Evolutionary conservation across 306 rosid genomes (phyloP), one percentile per base, ranked within the genome.

Genomic region (Vachellia collinsii): DNA sequence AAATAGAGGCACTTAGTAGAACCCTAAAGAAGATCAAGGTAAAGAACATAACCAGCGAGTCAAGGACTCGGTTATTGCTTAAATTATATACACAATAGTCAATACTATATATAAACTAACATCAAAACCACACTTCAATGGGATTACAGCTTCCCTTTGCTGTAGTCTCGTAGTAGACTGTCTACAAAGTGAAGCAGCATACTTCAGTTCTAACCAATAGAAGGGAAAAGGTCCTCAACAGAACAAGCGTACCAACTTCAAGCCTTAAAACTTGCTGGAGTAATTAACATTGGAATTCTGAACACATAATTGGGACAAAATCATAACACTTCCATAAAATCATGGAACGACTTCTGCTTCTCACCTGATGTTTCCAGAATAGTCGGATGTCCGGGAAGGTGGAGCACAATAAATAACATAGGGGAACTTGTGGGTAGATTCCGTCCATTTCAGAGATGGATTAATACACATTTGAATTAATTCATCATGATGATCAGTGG

Each of bases 361-460:
- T 75, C 81, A 95, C 98, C 99, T 85, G 78, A 93, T 88, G 79
- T 90, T 97, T 23, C 85, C 90, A 2, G 97, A 86, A 76, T 95
- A 93, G 43, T 93, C 90, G 2, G 83, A 39, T 72, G 93, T 75
- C 75, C 93, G 77, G 4, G 94, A 95, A 11, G 99, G 99, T 68
- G 99, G 99, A 75, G 98, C 99, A 81, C 99, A 95, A 84, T 88
- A 95, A 68, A 95, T 76, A 50, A 93, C 91, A 82, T 88, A 82
- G 0, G 97, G 92, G 85, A 88, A 95, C 38, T 82, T 86, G 34
- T 80, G 85, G 19, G 79, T 50, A 65, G 59, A 73, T 77, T 89
- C 85, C 7, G 82, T 83, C 88, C 91, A 97, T 59, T 90, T 90
- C 92, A 90, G 86, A 74, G 92, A 89, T 1, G 97, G 97, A 37